Conservation (phyloP, 768 basidiomycete species). For the Naganishia friedmannii region DNA sequence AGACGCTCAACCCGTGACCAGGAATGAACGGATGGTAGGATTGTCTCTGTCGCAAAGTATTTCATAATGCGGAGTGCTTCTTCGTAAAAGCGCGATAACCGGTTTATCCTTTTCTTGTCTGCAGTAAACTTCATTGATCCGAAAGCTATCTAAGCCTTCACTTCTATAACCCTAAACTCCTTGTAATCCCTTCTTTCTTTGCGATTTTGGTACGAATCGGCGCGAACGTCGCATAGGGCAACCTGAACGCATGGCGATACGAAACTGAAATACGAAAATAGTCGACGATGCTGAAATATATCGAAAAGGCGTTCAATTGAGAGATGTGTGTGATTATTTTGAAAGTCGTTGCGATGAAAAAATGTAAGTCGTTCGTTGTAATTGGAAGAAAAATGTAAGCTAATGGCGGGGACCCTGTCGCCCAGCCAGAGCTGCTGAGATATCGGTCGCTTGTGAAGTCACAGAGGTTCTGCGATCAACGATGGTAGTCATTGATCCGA, state of each 20-base stretch:
- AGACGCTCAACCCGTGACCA: no score
- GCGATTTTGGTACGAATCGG: neutral
- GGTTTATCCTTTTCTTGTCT: no score
- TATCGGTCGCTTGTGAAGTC: slow-evolving; percentile 5
- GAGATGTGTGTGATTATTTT: neutral
- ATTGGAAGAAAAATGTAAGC: neutral
- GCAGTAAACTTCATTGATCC: no score
- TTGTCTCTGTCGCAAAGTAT: no score
- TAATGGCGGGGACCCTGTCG: neutral
- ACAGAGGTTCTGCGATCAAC: neutral
- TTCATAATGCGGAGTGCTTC: no score
- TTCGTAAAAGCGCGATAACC: no score
- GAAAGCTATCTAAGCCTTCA: no score
- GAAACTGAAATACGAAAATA: neutral
- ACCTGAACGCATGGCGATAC: neutral
- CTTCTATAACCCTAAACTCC: no score
- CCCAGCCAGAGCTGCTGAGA: neutral
- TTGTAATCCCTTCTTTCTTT: no score
- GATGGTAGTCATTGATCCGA: neutral
- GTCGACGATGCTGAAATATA: neutral
- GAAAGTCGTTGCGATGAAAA: neutral
- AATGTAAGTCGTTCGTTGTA: neutral
- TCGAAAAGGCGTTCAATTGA: neutral
- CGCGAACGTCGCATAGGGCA: neutral
- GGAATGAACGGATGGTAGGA: no score